Conservation (phyloP, 2,329 filamentous ascomycete genomes). For the Verticillium dahliae region DNA sequence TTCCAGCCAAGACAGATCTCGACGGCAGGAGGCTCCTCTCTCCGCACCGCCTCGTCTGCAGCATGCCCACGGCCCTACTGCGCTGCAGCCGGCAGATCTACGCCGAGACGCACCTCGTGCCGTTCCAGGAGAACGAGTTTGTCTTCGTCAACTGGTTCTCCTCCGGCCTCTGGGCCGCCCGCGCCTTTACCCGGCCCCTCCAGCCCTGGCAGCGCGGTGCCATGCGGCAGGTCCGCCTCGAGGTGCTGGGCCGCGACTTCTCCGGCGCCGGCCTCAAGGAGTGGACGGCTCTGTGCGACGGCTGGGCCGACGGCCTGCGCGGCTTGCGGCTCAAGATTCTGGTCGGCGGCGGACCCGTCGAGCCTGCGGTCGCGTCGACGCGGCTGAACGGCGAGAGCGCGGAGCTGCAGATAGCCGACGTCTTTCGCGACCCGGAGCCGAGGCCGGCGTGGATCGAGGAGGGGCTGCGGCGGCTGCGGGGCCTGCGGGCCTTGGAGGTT, state of each 20-base stretch:
- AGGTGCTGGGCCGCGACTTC: conserved; percentile 32
- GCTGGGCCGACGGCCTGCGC: conserved; percentile 26
- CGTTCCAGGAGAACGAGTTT: conserved; percentile 37
- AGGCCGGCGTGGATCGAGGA: conserved; percentile 20
- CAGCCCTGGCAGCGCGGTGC: conserved; percentile 33
- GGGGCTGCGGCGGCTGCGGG: conserved; percentile 23
- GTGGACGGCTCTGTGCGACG: conserved; percentile 29
- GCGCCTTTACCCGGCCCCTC: conserved; percentile 25
- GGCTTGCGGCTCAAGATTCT: conserved; percentile 33
- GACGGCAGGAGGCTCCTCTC: conserved; percentile 18
- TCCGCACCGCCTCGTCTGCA: conserved; percentile 27
- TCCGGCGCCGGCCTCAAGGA: conserved; percentile 18
- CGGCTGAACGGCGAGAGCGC: conserved; percentile 6
- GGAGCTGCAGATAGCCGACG: conserved; percentile 15
- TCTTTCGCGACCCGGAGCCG: conserved; percentile 14
- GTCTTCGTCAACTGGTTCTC: conserved; percentile 39
- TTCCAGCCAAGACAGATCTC: not conserved
- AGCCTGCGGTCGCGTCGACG: conserved; percentile 5
- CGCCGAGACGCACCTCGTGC: conserved; percentile 29
- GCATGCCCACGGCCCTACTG: conserved; percentile 34
- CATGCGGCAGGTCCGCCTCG: conserved; percentile 33
- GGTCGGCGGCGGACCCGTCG: conserved; percentile 15
- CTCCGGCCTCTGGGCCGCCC: conserved; percentile 34
- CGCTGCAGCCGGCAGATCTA: conserved; percentile 32
- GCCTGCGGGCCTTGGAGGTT: conserved; percentile 30